Evolutionary conservation across 2,329 filamentous ascomycete genomes (phyloP), one percentile per base, ranked within the genome.

Genomic region (Coleophoma eucalyptorum): DNA sequence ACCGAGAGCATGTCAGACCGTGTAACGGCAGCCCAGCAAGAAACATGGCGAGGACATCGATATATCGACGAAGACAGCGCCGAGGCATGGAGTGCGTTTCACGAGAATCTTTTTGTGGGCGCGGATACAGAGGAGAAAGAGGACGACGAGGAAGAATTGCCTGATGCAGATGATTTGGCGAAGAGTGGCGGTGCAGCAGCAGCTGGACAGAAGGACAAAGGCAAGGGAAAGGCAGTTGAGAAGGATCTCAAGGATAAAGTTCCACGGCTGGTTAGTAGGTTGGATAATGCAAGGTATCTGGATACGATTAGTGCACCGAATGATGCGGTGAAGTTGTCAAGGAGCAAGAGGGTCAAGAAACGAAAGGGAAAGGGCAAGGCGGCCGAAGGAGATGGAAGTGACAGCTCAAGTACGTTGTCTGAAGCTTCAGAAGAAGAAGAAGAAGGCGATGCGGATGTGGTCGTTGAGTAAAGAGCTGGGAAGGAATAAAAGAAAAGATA

Each of bases 41-140:
- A 99, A 66, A 74, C 78, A 50, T 99, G 94, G 94, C 80, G 83
- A 57, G 81, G 78, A 54, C 79, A 96, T 67, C 77, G 83, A 54
- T 97, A 92, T 74, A 79, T 87, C 47, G 89, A 96, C 65, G 90
- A 95, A 67, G 87, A 94, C 62, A 82, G 84, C 50, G 78, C 84
- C 55, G 80, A 83, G 51, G 85, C 90, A 3, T 96, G 89, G 82
- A 79, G 82, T 31, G 78, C 84, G 32, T 96, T 91, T 67, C 79
- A 86, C 51, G 81, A 87, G 58, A 86, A 83, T 55, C 79, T 96
- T 56, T 86, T 89, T 49, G 58, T 64, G 10, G 59, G 58, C 41
- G 53, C 54, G 31, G 35, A 38, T 11, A 38, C 16, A 15, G 55
- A 56, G 12, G 49, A 49, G 21, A 52, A 48, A 11, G 46, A 48